Conservation (phyloP, 2,329 filamentous ascomycete species). For the Pseudogymnoascus sp. region DNA sequence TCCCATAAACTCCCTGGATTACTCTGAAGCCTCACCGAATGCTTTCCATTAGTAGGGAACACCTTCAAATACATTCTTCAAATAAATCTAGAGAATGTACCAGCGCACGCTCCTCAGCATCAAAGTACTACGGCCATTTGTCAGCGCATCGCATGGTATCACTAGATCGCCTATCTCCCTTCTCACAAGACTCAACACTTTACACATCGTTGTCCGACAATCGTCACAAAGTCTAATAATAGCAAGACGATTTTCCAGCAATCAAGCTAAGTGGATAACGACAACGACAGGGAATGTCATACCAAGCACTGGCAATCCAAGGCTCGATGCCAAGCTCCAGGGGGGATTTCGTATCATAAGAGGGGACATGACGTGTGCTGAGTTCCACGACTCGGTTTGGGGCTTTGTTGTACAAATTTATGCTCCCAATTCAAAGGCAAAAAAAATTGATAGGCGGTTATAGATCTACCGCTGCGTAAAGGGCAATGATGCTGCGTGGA, state of each 20-base stretch:
- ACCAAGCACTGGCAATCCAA: neutral
- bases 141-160: neutral
- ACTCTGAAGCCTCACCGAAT: neutral
- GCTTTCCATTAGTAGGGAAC: neutral
- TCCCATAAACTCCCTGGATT: too few species aligned
- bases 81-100: neutral
- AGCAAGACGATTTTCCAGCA: neutral
- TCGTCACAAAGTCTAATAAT: neutral
- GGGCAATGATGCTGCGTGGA: slow-evolving; percentile 2
- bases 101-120: neutral
- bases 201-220: neutral
- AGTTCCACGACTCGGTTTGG: neutral
- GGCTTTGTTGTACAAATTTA: neutral
- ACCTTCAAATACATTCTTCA: neutral
- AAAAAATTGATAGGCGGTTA: neutral
- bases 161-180: neutral
- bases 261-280: neutral
- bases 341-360: neutral
- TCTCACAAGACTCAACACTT: neutral
- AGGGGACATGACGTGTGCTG: neutral
- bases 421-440: neutral
- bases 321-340: neutral
- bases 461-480: neutral
- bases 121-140: neutral
- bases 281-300: neutral